These are phyloP conservation scores for Zymoseptoria passerinii DNA, from an alignment of 2,329 filamentous ascomycete genomes.

Conservation along the genomic window DNA sequence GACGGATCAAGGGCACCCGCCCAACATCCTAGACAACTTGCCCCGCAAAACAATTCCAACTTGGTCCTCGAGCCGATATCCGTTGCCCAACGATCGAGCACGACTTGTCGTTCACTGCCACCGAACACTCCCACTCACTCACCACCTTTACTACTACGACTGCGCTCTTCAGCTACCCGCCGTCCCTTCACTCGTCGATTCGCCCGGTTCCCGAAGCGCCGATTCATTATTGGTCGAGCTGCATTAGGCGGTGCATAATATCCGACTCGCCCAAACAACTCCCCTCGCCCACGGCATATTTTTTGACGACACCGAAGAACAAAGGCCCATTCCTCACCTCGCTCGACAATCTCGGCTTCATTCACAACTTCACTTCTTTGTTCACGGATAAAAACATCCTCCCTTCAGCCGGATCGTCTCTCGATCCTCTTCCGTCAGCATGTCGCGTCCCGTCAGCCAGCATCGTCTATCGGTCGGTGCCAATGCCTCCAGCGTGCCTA, in stretches of 20 bases:
- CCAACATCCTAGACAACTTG: no score
- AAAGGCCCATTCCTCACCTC: background rate
- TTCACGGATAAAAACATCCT: background rate
- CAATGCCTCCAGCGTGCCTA: conserved; percentile 53
- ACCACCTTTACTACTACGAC: background rate
- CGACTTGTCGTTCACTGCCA: background rate
- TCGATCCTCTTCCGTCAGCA: background rate
- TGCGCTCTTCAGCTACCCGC: background rate
- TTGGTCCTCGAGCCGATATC: background rate
- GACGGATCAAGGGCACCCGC: no score
- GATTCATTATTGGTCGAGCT: background rate
- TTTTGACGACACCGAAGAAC: background rate
- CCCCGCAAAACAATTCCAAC: no score
- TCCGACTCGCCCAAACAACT: background rate
- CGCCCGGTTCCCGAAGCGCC: background rate
- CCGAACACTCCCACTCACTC: background rate
- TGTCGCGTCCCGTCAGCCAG: conserved; percentile 29
- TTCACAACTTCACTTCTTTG: background rate
- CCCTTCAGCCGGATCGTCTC: background rate
- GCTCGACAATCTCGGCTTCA: background rate
- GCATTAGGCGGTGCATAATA: background rate
- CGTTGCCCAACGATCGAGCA: background rate
- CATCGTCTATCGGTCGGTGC: conserved; percentile 43
- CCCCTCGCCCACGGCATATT: background rate
- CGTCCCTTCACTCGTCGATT: background rate